phyloP scores from a whole-genome alignment of 108 stramenopile species.

The Parietichytrium sp. region DNA sequence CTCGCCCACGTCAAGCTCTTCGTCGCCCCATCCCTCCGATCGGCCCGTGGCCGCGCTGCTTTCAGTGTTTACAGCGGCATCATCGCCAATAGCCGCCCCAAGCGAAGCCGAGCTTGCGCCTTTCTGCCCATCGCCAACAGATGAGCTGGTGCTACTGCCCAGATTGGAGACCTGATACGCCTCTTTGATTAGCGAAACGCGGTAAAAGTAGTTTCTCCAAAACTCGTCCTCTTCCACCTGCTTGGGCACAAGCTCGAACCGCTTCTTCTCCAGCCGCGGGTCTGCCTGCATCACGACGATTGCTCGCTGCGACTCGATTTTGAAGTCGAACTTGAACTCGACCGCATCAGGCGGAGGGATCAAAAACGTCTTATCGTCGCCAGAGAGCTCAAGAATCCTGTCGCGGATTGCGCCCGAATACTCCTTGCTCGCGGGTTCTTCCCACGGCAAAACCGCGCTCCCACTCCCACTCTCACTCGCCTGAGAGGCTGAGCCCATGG shows the following conservation, averaged over 20 bases:
- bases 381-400: background rate
- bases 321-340: constrained; percentile 10
- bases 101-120: background rate
- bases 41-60: background rate
- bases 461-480: background rate
- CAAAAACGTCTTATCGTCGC: constrained; percentile 31
- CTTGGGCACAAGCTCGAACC: background rate
- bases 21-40: background rate
- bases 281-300: constrained; percentile 29
- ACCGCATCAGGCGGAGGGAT: constrained; percentile 23
- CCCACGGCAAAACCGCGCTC: background rate
- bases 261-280: background rate
- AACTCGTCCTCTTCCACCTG: constrained; percentile 10
- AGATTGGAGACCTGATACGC: constrained; percentile 25
- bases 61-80: background rate
- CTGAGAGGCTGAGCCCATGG: too few species aligned
- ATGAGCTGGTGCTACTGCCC: background rate
- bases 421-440: background rate
- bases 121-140: background rate
- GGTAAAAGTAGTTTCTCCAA: constrained; percentile 36
- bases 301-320: background rate
- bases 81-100: background rate
- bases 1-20: background rate
- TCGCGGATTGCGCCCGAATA: constrained; percentile 11
- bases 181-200: constrained; percentile 37